Conservation (phyloP, 208 protist species). For the Lotmaria passim region DNA sequence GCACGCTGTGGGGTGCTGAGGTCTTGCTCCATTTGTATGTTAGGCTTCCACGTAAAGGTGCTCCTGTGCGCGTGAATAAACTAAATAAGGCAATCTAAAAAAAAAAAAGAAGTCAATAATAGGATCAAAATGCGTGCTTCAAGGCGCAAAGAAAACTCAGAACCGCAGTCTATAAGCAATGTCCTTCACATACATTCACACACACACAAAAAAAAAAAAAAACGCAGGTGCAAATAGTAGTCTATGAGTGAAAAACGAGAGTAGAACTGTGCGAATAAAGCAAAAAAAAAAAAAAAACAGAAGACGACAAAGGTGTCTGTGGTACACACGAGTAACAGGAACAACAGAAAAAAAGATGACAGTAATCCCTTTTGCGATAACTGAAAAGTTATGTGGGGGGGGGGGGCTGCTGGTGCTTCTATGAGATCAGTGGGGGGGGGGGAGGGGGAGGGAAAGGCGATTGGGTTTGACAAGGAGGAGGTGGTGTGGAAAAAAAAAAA, state of each 20-base stretch:
- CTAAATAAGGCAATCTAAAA: too few relatives aligned
- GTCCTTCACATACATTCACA: neutral
- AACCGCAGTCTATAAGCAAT: too few relatives aligned
- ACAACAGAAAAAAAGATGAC: neutral
- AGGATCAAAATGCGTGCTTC: too few relatives aligned
- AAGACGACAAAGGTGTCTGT: neutral
- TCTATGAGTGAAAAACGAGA: neutral
- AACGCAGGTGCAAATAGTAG: neutral
- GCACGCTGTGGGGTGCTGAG: conserved; percentile 2
- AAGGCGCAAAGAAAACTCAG: too few relatives aligned
- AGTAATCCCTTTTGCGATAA: too few relatives aligned
- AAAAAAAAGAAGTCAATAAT: neutral
- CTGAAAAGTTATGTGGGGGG: too few relatives aligned
- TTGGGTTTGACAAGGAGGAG: too few relatives aligned
- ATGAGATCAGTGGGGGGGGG: too few relatives aligned
- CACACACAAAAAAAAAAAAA: conserved; percentile 1
- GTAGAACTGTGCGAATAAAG: neutral
- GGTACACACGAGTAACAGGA: neutral
- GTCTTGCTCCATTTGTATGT: conserved; percentile 9
- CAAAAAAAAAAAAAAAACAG: neutral
- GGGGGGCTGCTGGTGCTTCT: too few relatives aligned
- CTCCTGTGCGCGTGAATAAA: too few relatives aligned
- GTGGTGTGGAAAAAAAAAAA: neutral
- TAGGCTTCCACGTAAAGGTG: too few relatives aligned
- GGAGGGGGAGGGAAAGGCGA: neutral